These are phyloP conservation scores for Orychophragmus violaceus DNA, from an alignment of 345 rosid species.

Conservation along the genomic window DNA sequence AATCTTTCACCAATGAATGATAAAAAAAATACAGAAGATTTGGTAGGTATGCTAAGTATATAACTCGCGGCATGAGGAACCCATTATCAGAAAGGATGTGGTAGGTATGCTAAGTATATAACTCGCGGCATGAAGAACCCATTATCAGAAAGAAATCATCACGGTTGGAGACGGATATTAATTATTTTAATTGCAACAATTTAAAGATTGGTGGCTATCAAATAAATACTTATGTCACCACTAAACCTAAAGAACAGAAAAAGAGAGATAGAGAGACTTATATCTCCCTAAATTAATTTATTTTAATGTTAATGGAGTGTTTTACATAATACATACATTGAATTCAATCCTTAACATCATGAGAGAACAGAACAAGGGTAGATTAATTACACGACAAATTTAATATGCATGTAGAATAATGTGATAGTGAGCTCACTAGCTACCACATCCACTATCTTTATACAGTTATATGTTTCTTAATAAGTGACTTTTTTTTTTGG, in stretches of 20 bases:
- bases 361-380: constrained; percentile 7
- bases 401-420: too few species aligned
- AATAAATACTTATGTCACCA: constrained; percentile 10
- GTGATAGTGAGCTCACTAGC: background rate
- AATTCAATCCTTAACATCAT: constrained; percentile 25
- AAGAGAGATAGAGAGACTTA: background rate
- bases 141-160: background rate
- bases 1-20: background rate
- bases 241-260: background rate
- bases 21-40: background rate
- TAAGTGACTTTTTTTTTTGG: too few species aligned
- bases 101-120: background rate
- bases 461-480: constrained; percentile 4
- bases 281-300: background rate
- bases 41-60: background rate
- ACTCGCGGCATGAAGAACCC: constrained; percentile 8
- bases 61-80: constrained; percentile 6
- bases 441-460: constrained; percentile 29
- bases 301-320: background rate
- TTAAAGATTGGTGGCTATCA: background rate
- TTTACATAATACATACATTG: background rate
- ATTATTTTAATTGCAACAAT: background rate
- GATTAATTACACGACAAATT: background rate
- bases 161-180: background rate
- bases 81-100: background rate